Conservation (phyloP, 192 early-diverging fungal species). For the Podila minutissima region DNA sequence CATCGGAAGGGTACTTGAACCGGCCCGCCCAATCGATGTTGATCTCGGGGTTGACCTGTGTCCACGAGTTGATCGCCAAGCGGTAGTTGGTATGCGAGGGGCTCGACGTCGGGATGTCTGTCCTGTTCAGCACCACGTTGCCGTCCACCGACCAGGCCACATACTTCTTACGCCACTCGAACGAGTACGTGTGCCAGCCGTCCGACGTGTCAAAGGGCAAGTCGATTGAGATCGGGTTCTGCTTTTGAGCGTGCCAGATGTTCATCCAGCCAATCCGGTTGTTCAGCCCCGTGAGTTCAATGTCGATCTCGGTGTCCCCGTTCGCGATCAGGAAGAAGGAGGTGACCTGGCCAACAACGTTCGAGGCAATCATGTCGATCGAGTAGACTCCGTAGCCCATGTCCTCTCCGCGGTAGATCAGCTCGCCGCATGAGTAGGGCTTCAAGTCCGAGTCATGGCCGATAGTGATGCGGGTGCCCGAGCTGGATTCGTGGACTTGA, state of each 20-base stretch:
- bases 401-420: slow-evolving; percentile 20
- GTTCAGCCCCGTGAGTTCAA: slow-evolving; percentile 46
- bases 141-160: slow-evolving; percentile 36
- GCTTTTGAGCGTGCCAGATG: slow-evolving; percentile 27
- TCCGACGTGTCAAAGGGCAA: slow-evolving; percentile 39
- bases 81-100: slow-evolving; percentile 26
- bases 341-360: slow-evolving; percentile 41
- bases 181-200: slow-evolving; percentile 38
- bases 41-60: slow-evolving; percentile 33
- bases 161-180: slow-evolving; percentile 45
- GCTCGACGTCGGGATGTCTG: slow-evolving; percentile 25
- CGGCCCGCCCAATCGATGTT: slow-evolving; percentile 41
- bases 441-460: slow-evolving; percentile 42
- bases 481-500: slow-evolving; percentile 13
- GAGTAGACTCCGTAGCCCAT: slow-evolving; percentile 38
- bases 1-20: slow-evolving; percentile 28
- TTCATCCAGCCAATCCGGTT: slow-evolving; percentile 43
- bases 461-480: slow-evolving; percentile 36
- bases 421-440: slow-evolving; percentile 40
- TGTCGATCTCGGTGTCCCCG: slow-evolving; percentile 30
- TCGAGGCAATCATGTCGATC: slow-evolving; percentile 47
- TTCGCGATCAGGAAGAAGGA: slow-evolving; percentile 47
- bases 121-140: slow-evolving; percentile 26
- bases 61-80: slow-evolving; percentile 44
- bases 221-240: slow-evolving; percentile 39